Conservation (phyloP, 257 asterid genomes). For the Coffea eugenioides region DNA sequence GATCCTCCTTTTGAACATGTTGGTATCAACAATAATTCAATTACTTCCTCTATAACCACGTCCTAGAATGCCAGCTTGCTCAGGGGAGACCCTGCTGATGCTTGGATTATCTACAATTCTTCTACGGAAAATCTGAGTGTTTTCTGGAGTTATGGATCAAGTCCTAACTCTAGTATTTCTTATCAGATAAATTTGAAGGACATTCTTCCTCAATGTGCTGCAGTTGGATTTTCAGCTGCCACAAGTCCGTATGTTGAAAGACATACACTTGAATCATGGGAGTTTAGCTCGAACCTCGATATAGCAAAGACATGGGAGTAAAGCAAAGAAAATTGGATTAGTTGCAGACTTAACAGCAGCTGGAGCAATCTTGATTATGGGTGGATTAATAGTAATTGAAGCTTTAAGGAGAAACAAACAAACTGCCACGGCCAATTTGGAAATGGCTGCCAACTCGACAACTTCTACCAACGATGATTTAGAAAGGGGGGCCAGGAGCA, state of each 20-base stretch:
- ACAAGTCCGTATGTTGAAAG: constrained; percentile 2
- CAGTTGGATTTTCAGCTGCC: too few relatives aligned
- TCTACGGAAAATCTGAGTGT: too few relatives aligned
- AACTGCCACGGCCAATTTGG: neutral
- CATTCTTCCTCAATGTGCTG: too few relatives aligned
- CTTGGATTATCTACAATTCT: too few relatives aligned
- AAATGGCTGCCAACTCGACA: constrained; percentile 16
- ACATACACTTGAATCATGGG: constrained; percentile 30
- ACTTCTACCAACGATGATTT: constrained; percentile 35
- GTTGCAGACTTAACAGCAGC: constrained; percentile 15
- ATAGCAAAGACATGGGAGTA: neutral
- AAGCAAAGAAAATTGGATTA: constrained; percentile 9
- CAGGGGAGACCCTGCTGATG: too few relatives aligned
- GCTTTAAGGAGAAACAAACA: constrained; percentile 19
- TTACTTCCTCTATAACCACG: too few relatives aligned
- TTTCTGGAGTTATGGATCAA: too few relatives aligned
- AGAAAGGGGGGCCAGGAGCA: constrained; percentile 43
- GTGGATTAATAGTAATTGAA: neutral
- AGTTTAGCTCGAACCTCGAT: constrained; percentile 30
- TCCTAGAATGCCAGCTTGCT: too few relatives aligned
- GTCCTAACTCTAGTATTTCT: too few relatives aligned
- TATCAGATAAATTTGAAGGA: too few relatives aligned
- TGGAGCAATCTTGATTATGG: neutral
- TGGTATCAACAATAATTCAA: too few relatives aligned
- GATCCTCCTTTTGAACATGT: too few relatives aligned